phyloP scores from a whole-genome alignment of 129 eudicot species.

The Smallanthus sonchifolius region DNA sequence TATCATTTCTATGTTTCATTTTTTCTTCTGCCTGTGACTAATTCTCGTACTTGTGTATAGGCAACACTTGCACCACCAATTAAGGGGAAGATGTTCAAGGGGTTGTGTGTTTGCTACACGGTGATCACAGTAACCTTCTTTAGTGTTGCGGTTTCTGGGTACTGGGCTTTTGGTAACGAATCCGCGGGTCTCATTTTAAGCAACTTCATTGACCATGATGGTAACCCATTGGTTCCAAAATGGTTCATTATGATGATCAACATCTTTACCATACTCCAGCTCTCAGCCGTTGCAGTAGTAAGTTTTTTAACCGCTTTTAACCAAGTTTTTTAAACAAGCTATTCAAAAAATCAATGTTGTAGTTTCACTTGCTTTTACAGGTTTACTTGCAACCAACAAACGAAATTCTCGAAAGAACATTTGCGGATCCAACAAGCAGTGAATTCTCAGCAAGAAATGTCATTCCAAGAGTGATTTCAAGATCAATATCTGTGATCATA shows the following conservation, averaged over 20 bases:
- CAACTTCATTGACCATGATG: slow-evolving; percentile 53
- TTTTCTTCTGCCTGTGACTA: neutral
- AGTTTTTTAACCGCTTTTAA: slow-evolving; percentile 3
- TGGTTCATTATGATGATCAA: slow-evolving; percentile 78
- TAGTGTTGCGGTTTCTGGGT: slow-evolving; percentile 81
- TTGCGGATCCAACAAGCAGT: slow-evolving; percentile 56
- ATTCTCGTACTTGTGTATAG: slow-evolving; percentile 25
- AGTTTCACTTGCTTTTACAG: slow-evolving; percentile 23
- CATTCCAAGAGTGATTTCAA: slow-evolving; percentile 63
- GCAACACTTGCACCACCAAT: slow-evolving; percentile 96
- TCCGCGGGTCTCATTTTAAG: slow-evolving; percentile 54
- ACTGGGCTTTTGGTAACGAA: slow-evolving; percentile 88
- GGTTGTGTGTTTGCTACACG: slow-evolving; percentile 70
- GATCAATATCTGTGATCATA: slow-evolving; percentile 61
- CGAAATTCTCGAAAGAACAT: slow-evolving; percentile 63
- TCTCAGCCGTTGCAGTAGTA: slow-evolving; percentile 92
- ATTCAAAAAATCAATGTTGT: neutral
- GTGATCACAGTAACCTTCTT: slow-evolving; percentile 56
- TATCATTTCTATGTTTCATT: too few relatives aligned
- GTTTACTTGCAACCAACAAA: slow-evolving; percentile 93
- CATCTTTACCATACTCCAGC: slow-evolving; percentile 71
- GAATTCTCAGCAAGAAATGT: slow-evolving; percentile 71
- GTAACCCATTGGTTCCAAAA: slow-evolving; percentile 57
- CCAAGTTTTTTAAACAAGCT: neutral
- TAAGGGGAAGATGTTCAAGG: slow-evolving; percentile 95